Percentiles rank a stretch among this genome's conserved stretches.
Evolutionary conservation across 441 rosid genomes (phyloP).

Genomic region (Cnidoscolus chayamansa): DNA sequence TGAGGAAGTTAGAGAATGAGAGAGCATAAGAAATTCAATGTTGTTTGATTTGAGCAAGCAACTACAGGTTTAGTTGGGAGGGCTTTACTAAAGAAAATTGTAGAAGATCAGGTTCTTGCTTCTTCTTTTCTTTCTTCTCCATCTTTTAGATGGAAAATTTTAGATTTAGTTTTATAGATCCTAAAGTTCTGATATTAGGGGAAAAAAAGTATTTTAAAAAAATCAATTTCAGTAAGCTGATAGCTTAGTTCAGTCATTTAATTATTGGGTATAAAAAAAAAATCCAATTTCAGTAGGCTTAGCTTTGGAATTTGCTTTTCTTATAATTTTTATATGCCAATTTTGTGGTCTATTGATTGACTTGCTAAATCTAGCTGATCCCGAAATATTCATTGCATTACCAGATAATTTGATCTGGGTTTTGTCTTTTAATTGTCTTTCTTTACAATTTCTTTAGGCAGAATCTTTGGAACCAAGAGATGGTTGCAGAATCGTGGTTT

Average conservation of each 20-base stretch:
- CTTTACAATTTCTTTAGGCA: slow-evolving; percentile 7
- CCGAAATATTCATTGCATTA: background rate
- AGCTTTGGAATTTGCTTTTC: background rate
- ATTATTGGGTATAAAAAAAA: background rate
- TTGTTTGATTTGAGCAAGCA: background rate
- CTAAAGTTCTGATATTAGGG: background rate
- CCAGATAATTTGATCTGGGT: slow-evolving; percentile 6
- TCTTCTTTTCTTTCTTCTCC: background rate
- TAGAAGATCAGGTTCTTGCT: background rate
- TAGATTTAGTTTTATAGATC: background rate
- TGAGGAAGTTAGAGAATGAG: background rate
- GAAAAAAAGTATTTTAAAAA: background rate
- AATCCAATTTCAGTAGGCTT: background rate
- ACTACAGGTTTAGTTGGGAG: background rate
- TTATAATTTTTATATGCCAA: background rate
- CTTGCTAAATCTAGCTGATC: background rate
- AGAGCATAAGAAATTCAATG: background rate
- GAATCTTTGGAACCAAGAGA: slow-evolving; percentile 37
- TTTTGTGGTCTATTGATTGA: background rate
- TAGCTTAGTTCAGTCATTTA: background rate
- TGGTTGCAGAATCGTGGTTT: slow-evolving; percentile 93
- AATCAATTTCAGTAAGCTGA: background rate
- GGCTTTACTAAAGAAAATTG: background rate
- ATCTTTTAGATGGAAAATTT: background rate
- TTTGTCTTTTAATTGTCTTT: background rate